Base-by-base conservation (phyloP, 148 eudicot species). In the Arbutus unedo region DNA sequence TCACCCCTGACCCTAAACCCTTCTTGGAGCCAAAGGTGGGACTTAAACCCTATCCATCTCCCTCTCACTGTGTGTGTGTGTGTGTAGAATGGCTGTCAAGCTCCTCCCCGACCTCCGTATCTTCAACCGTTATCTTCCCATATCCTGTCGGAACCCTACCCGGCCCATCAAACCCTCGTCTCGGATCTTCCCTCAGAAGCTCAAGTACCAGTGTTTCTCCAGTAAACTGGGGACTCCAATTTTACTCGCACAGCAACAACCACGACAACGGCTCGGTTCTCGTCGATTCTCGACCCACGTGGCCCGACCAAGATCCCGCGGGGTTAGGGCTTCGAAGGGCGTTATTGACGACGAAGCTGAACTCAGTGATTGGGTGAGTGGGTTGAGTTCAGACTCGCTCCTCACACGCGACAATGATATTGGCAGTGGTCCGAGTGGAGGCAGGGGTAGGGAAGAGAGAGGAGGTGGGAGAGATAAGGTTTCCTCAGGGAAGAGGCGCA, bases 331-430 rank as follows among this genome's bases (percentile, higher is more conserved):
- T 15, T 56, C 91, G 0, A 93, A 89, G 88, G 94, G 95, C 68
- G 74, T 96, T 78, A 82, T 92, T 85, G 99, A 93, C 66, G 99
- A 94, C 66, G 98, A 96, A 72, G 94, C 93, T 47, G 99, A 91
- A 47, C 79, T 94, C 59, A 92, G 91, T 80, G 87, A 90, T 44
- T 92, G 97, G 98, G 97, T 93, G 43, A 88, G 90, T 84, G 97
- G 87, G 77, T 68, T 96, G 89, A 85, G 88, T 72, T 90, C 98
- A 23, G 83, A 86, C 43, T 89, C 94, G 8, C 82, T 83, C 74
- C 82, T 68, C 71, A 78, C 92, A 38, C 88, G 89, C 73, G 89
- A 88, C 50, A 88, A 83, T 60, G 86, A 68, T 8, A 57, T 5
- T 19, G 85, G 59, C 8, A 53, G 79, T 11, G 25, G 13, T 51